Base-by-base conservation (phyloP, 108 stramenopile genomes). In the Halocafeteria seosinensis region DNA sequence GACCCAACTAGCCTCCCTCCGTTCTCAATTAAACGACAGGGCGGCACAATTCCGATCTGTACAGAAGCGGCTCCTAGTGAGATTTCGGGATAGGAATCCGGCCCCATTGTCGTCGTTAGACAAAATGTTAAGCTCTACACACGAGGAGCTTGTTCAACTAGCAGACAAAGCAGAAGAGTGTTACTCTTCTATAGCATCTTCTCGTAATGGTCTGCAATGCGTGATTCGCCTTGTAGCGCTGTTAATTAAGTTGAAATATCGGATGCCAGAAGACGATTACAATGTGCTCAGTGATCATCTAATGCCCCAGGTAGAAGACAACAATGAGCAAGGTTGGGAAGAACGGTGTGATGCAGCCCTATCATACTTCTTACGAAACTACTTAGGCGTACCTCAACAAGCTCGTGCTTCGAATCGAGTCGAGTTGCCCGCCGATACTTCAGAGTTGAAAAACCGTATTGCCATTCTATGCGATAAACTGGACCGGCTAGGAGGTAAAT, bases 41-140 rank as follows among this genome's bases (percentile, higher is more conserved):
- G 76, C 75, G 33, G 63, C 69, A 47, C 76, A 77, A 36, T 78
- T 31, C 63, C 71, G 78, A n/a, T 32, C 78, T 42, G 37, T 79
- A 8, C 73, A 79, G 27, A 79, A 78, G 38, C 74, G 77, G 29
- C 72, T 79, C 9, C 71, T 79, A 2, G 68, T 69, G 27, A 67
- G 78, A 36, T 79, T 74, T 63, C 73, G 67, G 42, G 77, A 79
- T 60, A 60, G 71, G n/a, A 77, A 73, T 32, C 76, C 78, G 11
- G 24, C 77, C 0, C 61, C 77, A 6, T 50, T 79, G 38, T 35
- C 50, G 33, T 69, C 55, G 21, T 37, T 79, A 11, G 77, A 79
- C 51, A 34, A 70, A 38, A 34, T 79, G 11, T 38, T 73, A 37
- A 53, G 62, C 33, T 77, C 73, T 26, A 73, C 76, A 30, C 72